Evolutionary conservation across 345 rosid species (phyloP), one percentile per base, ranked within the genome.

Genomic region (Brassica rapa): DNA sequence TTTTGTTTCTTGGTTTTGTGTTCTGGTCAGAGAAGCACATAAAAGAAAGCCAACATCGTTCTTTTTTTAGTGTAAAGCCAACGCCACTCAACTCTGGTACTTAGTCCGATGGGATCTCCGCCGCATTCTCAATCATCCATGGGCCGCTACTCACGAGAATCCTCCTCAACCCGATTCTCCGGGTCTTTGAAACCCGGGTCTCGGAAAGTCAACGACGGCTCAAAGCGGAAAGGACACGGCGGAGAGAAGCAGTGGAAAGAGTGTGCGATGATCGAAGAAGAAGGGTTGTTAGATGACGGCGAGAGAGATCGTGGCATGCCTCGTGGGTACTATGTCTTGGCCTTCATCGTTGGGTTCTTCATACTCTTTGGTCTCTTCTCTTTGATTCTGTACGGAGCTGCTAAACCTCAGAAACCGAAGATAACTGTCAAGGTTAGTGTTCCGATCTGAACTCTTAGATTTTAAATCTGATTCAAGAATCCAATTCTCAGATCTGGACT

Each of bases 91-190:
- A 93, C 99, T 3, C 97, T 98, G 51, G 90, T 87, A 25, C 85
- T 93, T 72, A 90, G 94, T 77, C 99, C 98, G 55, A 76, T 84
- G 85, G 97, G 93, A 0, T 95, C 98, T 41, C 99, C 99, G 0
- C 99, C 98, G 0, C 98, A 95, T 67, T 93, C 98, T 51, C 94
- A 95, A 46, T 88, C 98, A 32, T 94, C 98, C 76, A 86, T 94
- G 32, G 97, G 94, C 2, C 96, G 84, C 55, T 97, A 91, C 88
- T 93, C 96, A 3, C 88, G 98, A 0, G 91, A 93, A 77, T 95
- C 98, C 9, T 93, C 98, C 1, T 87, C 99, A n/a, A 91, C 85
- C 70, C 71, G 99, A 66, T 90, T 93, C 83, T 95, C 99, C 8
- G 98, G 97, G 4, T 92, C 98, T 15, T 53, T 92, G 1, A 94